phyloP scores from a whole-genome alignment of 257 asterid species.

The Craterostigma plantagineum region DNA sequence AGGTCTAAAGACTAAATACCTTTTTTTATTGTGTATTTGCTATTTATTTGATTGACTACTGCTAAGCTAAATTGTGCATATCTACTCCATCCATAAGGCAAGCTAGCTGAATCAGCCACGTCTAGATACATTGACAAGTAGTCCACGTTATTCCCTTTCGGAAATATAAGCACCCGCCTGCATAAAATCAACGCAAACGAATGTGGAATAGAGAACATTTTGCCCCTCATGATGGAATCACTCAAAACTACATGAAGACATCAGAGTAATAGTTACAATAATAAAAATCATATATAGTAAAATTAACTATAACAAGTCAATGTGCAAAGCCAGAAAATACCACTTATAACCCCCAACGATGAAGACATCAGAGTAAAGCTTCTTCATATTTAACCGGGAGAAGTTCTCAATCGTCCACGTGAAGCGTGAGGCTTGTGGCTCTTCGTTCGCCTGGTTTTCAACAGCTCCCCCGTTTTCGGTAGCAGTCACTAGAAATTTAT shows the following conservation, averaged over 20 bases:
- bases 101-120: slow-evolving; percentile 68
- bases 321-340: slow-evolving; percentile 12
- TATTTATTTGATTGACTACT: slow-evolving; percentile 58
- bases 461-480: slow-evolving; percentile 50
- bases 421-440: slow-evolving; percentile 76
- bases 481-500: slow-evolving; percentile 16
- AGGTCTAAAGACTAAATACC: slow-evolving; percentile 28
- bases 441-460: slow-evolving; percentile 72
- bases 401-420: slow-evolving; percentile 78
- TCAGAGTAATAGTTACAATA: neutral
- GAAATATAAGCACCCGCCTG: slow-evolving; percentile 96
- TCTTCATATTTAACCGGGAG: slow-evolving; percentile 49
- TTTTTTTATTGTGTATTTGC: slow-evolving; percentile 54
- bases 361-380: slow-evolving; percentile 75
- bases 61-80: slow-evolving; percentile 91
- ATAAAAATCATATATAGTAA: no score
- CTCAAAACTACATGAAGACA: neutral
- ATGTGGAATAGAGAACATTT: neutral
- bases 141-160: slow-evolving; percentile 92
- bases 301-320: neutral
- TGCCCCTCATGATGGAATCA: neutral
- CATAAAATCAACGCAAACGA: slow-evolving; percentile 14
- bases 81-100: slow-evolving; percentile 91
- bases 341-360: slow-evolving; percentile 74
- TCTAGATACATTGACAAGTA: slow-evolving; percentile 79